phyloP scores from a whole-genome alignment of 371 early-diverging fungal genomes.

The Chytridium lagenaria region DNA sequence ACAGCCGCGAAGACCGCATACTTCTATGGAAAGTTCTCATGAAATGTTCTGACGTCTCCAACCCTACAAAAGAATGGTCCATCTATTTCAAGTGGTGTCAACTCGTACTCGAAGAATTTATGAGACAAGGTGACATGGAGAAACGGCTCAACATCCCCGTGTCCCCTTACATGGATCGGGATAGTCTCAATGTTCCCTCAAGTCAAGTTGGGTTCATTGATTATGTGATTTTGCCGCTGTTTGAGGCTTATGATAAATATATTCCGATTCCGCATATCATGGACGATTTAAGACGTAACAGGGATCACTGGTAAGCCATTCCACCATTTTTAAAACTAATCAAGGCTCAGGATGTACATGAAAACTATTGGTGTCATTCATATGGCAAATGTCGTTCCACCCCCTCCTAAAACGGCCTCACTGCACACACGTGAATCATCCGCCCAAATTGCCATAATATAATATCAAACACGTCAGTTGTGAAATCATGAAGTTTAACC shows the following conservation, averaged over 20 bases:
- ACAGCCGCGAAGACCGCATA: slow-evolving; percentile 52
- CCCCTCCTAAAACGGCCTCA: slow-evolving; percentile 3
- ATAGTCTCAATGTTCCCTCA: slow-evolving; percentile 46
- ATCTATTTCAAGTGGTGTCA: slow-evolving; percentile 54
- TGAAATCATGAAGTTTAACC: too few relatives aligned
- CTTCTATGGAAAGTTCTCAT: slow-evolving; percentile 58
- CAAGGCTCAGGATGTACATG: neutral
- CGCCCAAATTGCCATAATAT: neutral
- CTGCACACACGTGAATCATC: slow-evolving; percentile 14
- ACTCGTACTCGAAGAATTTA: slow-evolving; percentile 56
- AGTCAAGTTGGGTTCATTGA: slow-evolving; percentile 62
- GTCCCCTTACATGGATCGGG: slow-evolving; percentile 55
- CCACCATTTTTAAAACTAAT: slow-evolving; percentile 1
- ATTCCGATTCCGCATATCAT: slow-evolving; percentile 45
- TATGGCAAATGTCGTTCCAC: slow-evolving; percentile 12
- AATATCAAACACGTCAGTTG: neutral
- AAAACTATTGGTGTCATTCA: slow-evolving; percentile 15
- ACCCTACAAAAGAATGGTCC: slow-evolving; percentile 55
- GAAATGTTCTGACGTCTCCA: slow-evolving; percentile 61
- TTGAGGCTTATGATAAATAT: slow-evolving; percentile 53
- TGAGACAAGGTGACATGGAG: slow-evolving; percentile 59
- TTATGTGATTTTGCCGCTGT: slow-evolving; percentile 56
- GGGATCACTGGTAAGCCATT: slow-evolving; percentile 49
- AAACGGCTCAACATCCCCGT: slow-evolving; percentile 50
- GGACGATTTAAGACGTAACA: slow-evolving; percentile 39